phyloP scores from a whole-genome alignment of 371 early-diverging fungal genomes.

The Apophysomyces elegans region DNA sequence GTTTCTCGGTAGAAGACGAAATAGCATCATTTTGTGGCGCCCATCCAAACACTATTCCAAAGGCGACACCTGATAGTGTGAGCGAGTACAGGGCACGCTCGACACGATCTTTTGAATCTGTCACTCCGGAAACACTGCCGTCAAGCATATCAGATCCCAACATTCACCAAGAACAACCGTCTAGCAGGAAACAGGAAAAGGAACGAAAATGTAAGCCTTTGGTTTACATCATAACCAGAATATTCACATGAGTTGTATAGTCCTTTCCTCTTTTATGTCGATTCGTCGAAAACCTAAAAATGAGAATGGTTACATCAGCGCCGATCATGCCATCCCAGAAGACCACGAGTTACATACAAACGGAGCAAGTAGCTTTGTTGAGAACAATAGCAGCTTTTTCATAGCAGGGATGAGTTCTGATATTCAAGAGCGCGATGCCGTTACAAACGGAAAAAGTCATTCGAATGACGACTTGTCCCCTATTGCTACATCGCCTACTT shows the following conservation, averaged over 20 bases:
- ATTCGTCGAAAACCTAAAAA: conserved; percentile 44
- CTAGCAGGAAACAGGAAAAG: conserved; percentile 19
- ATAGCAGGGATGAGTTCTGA: conserved; percentile 7
- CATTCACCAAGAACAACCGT: background rate
- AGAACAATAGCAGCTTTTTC: conserved; percentile 15
- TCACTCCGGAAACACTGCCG: conserved; percentile 16
- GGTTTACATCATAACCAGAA: background rate
- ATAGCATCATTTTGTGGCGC: conserved; percentile 28
- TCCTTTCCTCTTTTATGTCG: conserved; percentile 36
- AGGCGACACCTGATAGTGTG: background rate
- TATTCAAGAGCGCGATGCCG: background rate
- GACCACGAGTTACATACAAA: conserved; percentile 18
- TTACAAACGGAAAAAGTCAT: background rate
- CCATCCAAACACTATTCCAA: background rate
- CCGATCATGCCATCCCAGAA: conserved; percentile 22
- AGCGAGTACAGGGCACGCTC: conserved; percentile 15
- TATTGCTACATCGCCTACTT: conserved; percentile 27
- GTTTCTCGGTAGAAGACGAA: conserved; percentile 31
- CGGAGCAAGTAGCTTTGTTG: conserved; percentile 10
- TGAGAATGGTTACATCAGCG: conserved; percentile 21
- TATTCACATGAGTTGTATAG: conserved; percentile 15
- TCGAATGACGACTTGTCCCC: conserved; percentile 13
- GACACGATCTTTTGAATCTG: conserved; percentile 20
- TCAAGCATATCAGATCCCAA: conserved; percentile 22
- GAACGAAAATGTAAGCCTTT: conserved; percentile 26